Evolutionary conservation across 805 yeast genomes (phyloP), one percentile per base, ranked within the genome.

Genomic region (Yarrowia sp.): DNA sequence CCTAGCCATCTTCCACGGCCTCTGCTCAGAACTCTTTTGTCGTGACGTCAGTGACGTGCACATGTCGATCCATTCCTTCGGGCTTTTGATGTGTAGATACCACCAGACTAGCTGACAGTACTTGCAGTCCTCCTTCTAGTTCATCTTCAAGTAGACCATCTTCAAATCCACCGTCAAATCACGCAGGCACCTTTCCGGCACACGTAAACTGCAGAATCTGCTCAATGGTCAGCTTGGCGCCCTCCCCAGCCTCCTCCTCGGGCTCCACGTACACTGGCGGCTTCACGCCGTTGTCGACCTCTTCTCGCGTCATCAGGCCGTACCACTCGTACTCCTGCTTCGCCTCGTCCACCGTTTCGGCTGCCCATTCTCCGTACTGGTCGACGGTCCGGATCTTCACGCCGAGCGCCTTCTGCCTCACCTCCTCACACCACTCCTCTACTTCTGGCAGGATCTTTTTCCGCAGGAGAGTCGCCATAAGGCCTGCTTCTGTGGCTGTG

Each of bases 361-460:
- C 72, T 36, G 93, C 90, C 86, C 91, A 86, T 51, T 79, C 78
- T n/a, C 89, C 81, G 51, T 88, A 78, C 41, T 84, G 85, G 66
- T 87, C 90, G 65, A 83, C 86, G n/a, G 66, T 68, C 6, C 67
- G 66, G 7, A 73, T 65, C 14, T 64, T 68, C 55, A 66, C 69
- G 38, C 68, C 71, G 51, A 73, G 76, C 22, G 74, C 70, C 35
- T 56, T 56, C 16, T 73, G 75, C 41, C 69, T 74, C 1, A 82
- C 82, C 19, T 75, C 72, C 32, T 78, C 78, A 7, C 91, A 81
- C 97, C 98, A 93, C 49, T 84, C 88, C 58, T 85, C 88, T 2
- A 93, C 96, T 65, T 92, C 97, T 0, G 99, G 98, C 10, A 89
- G 76, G 55, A 87, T 86, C 71, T 92, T 93, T 71, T 92, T 94